phyloP scores from a whole-genome alignment of 2,329 filamentous ascomycete genomes.

The Immersiporthe knoxdaviesiana region DNA sequence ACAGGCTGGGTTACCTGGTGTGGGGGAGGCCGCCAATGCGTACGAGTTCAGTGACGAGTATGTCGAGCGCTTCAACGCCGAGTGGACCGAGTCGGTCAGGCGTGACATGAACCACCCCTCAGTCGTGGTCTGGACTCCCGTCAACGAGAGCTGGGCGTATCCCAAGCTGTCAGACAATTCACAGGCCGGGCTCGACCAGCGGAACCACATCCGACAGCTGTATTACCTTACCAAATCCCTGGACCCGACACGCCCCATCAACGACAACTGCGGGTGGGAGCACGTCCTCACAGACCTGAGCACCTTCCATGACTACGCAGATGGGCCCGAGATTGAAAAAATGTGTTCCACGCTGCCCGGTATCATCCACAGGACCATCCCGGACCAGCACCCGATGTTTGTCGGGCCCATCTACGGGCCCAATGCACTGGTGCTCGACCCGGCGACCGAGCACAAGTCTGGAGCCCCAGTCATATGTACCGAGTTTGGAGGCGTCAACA shows the following conservation, averaged over 20 bases:
- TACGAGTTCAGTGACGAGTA: constrained; percentile 65
- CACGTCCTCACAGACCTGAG: constrained; percentile 66
- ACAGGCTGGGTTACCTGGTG: constrained; percentile 62
- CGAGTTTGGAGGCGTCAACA: constrained; percentile 71
- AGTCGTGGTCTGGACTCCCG: constrained; percentile 68
- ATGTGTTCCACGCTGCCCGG: constrained; percentile 57
- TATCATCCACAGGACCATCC: constrained; percentile 49
- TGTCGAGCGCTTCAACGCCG: constrained; percentile 61
- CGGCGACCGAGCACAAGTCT: constrained; percentile 53
- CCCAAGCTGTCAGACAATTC: constrained; percentile 60
- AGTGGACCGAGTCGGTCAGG: constrained; percentile 66
- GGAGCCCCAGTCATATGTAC: constrained; percentile 67
- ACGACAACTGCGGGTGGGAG: constrained; percentile 75
- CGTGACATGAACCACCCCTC: constrained; percentile 69
- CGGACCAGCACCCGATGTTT: constrained; percentile 59
- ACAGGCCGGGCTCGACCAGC: constrained; percentile 58
- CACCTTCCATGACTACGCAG: constrained; percentile 71
- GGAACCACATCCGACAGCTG: constrained; percentile 65
- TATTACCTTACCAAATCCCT: constrained; percentile 66
- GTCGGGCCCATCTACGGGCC: constrained; percentile 46
- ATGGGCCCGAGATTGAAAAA: constrained; percentile 57
- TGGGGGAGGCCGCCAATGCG: constrained; percentile 68
- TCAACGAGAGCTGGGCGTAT: constrained; percentile 69
- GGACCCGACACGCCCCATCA: constrained; percentile 66
- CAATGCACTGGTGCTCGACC: constrained; percentile 39